Percentiles rank a stretch among this genome's conserved stretches.
Conservation (phyloP, 2,329 filamentous ascomycete species). For the Diaporthe batatas region DNA sequence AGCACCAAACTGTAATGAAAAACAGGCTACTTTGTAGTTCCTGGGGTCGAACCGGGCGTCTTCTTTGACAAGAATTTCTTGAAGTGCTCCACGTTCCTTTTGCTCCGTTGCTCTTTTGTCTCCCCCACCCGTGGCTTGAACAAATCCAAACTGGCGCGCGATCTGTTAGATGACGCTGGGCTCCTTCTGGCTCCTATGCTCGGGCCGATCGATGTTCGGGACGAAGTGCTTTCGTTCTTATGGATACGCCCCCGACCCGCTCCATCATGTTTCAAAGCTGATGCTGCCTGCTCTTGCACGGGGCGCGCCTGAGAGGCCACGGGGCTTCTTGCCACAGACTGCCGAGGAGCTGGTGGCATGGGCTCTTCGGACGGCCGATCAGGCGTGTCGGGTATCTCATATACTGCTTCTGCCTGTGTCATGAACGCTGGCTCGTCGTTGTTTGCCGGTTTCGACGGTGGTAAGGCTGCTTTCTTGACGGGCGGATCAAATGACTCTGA, state of each 20-base stretch:
- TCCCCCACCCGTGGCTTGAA: constrained; percentile 28
- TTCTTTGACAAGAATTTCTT: constrained; percentile 3
- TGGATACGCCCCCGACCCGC: neutral
- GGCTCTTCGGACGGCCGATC: neutral
- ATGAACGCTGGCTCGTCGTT: neutral
- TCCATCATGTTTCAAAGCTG: neutral
- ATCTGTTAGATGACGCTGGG: constrained; percentile 22
- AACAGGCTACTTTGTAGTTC: constrained; percentile 15
- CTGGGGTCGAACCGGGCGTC: constrained; percentile 15
- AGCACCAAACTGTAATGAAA: neutral
- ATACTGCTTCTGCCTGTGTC: constrained; percentile 11
- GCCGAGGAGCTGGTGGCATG: constrained; percentile 13
- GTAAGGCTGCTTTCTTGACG: neutral
- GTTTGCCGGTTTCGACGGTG: neutral
- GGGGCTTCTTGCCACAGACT: neutral
- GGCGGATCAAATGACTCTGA: constrained; percentile 26
- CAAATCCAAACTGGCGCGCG: constrained; percentile 1
- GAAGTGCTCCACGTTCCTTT: constrained; percentile 19
- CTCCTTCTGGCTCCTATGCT: neutral
- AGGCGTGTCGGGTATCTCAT: constrained; percentile 24
- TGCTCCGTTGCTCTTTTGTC: constrained; percentile 35
- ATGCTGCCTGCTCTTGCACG: neutral
- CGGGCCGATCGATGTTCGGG: neutral
- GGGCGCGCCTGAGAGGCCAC: neutral
- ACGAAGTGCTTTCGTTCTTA: neutral